Conservation (phyloP, 768 basidiomycete genomes). For the Termitomyces sp. region DNA sequence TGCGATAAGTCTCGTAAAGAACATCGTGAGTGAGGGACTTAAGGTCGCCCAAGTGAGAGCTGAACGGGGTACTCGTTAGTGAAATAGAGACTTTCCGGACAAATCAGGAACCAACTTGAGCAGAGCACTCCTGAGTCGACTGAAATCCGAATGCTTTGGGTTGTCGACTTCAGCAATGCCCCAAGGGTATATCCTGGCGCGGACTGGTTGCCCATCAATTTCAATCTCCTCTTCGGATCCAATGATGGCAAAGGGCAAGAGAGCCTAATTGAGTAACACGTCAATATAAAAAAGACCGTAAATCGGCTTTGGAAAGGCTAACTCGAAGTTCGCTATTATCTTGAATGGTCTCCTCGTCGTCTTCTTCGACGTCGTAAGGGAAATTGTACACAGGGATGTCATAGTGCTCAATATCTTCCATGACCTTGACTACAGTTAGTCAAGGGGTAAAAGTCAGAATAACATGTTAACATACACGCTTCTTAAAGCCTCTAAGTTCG, state of each 20-base stretch:
- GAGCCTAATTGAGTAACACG: conserved; percentile 41
- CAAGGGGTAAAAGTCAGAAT: background rate
- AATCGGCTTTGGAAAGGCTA: conserved; percentile 17
- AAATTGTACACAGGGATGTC: conserved; percentile 99
- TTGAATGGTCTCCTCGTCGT: conserved; percentile 96
- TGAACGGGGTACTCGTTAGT: conserved; percentile 23
- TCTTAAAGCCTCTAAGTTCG: conserved; percentile 94
- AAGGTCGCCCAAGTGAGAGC: conserved; percentile 91
- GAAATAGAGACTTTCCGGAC: background rate
- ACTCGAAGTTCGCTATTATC: conserved; percentile 96
- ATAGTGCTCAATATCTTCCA: conserved; percentile 99
- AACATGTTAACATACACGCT: conserved; percentile 51
- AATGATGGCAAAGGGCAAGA: conserved; percentile 95
- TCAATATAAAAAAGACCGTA: background rate
- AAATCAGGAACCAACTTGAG: conserved; percentile 56
- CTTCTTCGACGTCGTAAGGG: conserved; percentile 98
- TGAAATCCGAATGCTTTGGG: conserved; percentile 99
- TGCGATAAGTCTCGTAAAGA: conserved; percentile 95
- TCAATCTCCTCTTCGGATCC: conserved; percentile 97
- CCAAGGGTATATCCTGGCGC: conserved; percentile 97
- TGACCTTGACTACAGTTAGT: conserved; percentile 54
- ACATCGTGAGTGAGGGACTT: conserved; percentile 93
- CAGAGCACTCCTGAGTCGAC: conserved; percentile 84
- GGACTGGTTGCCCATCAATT: conserved; percentile 84
- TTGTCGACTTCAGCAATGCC: conserved; percentile 98